Conservation (phyloP, 2,329 filamentous ascomycete genomes). For the Pseudogymnoascus sp. region DNA sequence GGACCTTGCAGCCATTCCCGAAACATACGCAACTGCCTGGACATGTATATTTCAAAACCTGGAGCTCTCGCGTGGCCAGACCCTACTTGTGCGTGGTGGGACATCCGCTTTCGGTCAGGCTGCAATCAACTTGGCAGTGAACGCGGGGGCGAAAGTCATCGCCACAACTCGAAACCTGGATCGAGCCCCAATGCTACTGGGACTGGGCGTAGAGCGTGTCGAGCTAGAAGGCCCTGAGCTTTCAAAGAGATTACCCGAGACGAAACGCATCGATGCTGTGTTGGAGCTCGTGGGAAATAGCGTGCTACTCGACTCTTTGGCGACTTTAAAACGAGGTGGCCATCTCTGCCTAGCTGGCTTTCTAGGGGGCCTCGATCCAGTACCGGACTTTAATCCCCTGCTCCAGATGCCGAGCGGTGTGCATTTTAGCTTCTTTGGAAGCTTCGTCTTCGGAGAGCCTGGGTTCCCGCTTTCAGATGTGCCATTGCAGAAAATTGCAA, state of each 20-base stretch:
- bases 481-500: constrained; percentile 14
- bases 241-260: constrained; percentile 1
- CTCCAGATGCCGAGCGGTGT: constrained; percentile 15
- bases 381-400: constrained; percentile 15
- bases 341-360: constrained; percentile 16
- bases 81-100: constrained; percentile 30
- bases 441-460: constrained; percentile 12
- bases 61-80: constrained; percentile 16
- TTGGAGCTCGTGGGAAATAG: constrained; percentile 16
- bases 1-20: constrained; percentile 18
- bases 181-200: not conserved
- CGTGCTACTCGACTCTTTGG: constrained; percentile 15
- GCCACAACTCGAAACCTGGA: constrained; percentile 16
- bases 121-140: constrained; percentile 31
- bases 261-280: constrained; percentile 11
- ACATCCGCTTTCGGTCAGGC: constrained; percentile 35
- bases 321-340: constrained; percentile 13
- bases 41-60: constrained; percentile 17
- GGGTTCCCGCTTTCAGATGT: constrained; percentile 14
- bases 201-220: constrained; percentile 14
- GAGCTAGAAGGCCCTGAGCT: constrained; percentile 11
- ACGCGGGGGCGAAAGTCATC: constrained; percentile 25
- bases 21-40: constrained; percentile 20
- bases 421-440: constrained; percentile 17
- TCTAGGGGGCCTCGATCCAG: constrained; percentile 16